Base-by-base conservation (phyloP, 257 asterid genomes). In the Ophiorrhiza pumila region DNA sequence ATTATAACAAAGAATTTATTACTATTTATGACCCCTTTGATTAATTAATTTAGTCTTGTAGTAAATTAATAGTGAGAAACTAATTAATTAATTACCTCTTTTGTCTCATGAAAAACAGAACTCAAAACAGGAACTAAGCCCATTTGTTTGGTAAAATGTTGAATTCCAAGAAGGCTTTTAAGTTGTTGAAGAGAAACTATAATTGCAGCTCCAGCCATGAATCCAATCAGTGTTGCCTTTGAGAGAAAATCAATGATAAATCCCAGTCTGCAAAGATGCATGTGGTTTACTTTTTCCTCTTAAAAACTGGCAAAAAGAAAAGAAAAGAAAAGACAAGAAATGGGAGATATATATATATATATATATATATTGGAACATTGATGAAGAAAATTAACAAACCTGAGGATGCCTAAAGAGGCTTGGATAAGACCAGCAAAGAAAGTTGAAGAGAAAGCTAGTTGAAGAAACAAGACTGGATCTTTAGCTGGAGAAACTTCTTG, bases 201-300 rank as follows among this genome's bases (percentile, higher is more conserved):
- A 20, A 90, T 81, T 14, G 97, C 96, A 68, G 96, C 97, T 60
- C 97, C 97, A 69, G 92, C 97, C 97, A 92, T 90, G 73, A 92
- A 92, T n/a, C 97, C 97, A 34, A 86, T 77, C 0, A 92, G 88
- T 3, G 96, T 92, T 62, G 97, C 97, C 81, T 86, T 90, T 22
- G 97, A 92, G 0, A 92, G 91, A 69, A 92, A 92, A 71, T 92
- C 96, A 64, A 90, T 87, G 12, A 90, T 88, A 72, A 92, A 92
- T 32, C 97, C 97, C 57, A 92, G 96, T 82, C 96, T 92, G 83
- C 46, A 71, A 23, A 22, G 0, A 0, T 4, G 12, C 64, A 20
- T 31, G 56, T 35, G 13, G 47, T 7, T 45, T 63, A 45, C 31
- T 56, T 63, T 55, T 29, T 56, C 39, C 31, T 27, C 14, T 15